A percentile compares a stretch with the other conserved stretches of the same genome.
phyloP scores from a whole-genome alignment of 495 filamentous ascomycete genomes.

The Aspergillus haitiensis region DNA sequence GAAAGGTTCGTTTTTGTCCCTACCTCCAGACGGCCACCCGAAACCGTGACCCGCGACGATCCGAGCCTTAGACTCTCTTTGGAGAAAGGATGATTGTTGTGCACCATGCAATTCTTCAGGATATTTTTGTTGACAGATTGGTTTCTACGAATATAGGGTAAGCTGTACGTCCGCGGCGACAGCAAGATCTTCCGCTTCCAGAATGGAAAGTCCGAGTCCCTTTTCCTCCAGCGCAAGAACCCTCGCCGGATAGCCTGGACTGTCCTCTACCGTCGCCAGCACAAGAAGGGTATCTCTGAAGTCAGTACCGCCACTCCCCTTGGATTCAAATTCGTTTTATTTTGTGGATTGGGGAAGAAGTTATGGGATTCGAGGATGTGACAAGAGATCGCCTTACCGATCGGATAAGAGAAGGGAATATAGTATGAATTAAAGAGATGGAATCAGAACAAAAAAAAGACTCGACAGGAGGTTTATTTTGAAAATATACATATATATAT shows the following conservation, averaged over 20 bases:
- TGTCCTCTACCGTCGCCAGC: conserved; percentile 93
- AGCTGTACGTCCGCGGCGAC: conserved; percentile 98
- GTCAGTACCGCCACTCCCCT: conserved; percentile 57
- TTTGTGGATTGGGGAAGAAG: conserved; percentile 18
- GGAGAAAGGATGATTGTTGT: background rate
- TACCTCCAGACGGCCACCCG: conserved; percentile 14
- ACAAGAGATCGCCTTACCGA: background rate
- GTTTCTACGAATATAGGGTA: conserved; percentile 65
- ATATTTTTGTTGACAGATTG: conserved; percentile 30
- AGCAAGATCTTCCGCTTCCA: conserved; percentile 99
- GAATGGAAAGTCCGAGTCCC: conserved; percentile 98
- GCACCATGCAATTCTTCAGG: conserved; percentile 10
- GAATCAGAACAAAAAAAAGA: conserved; percentile 2
- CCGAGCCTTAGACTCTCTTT: background rate
- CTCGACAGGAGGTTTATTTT: background rate
- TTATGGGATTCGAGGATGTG: background rate
- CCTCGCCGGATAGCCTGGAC: conserved; percentile 99
- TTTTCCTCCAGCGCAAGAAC: conserved; percentile 99
- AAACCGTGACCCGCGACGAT: background rate
- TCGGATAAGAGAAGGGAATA: conserved; percentile 15
- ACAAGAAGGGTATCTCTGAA: conserved; percentile 99
- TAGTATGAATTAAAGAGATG: background rate
- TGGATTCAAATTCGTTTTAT: conserved; percentile 19
- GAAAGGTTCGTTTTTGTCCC: conserved; percentile 74
- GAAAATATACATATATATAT: background rate